Evolutionary conservation across 2,329 filamentous ascomycete genomes (phyloP).

Genomic region (Didymosphaeria variabile): DNA sequence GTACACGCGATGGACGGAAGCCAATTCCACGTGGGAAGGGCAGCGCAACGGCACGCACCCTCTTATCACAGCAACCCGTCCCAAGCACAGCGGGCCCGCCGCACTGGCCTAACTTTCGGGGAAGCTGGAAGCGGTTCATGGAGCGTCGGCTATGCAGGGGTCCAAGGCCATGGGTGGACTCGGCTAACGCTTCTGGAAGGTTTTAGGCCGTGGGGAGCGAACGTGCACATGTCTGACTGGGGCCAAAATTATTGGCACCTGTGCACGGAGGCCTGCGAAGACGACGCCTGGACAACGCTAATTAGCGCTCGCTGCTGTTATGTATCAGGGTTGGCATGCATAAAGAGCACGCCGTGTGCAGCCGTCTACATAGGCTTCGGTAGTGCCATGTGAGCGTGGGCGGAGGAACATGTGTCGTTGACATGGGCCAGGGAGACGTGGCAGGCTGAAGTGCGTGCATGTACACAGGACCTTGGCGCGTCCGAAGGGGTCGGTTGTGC

Average conservation of each 20-base stretch:
- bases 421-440: background rate
- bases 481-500: slow-evolving; percentile 8
- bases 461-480: background rate
- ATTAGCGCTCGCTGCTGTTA: background rate
- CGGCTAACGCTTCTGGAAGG: slow-evolving; percentile 19
- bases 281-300: background rate
- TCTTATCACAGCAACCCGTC: slow-evolving; percentile 19
- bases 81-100: slow-evolving; percentile 8
- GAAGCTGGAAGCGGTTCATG: slow-evolving; percentile 20
- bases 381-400: background rate
- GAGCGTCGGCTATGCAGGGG: slow-evolving; percentile 13
- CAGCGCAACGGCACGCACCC: slow-evolving; percentile 13
- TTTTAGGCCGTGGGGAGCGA: slow-evolving; percentile 15
- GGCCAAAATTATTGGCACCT: slow-evolving; percentile 12
- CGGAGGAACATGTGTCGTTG: background rate
- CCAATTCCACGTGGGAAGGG: slow-evolving; percentile 14
- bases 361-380: background rate
- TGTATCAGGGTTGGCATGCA: background rate
- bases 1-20: slow-evolving; percentile 11
- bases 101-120: slow-evolving; percentile 17
- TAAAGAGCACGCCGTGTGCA: background rate
- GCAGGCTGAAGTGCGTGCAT: slow-evolving; percentile 6
- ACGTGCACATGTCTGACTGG: slow-evolving; percentile 18
- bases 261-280: background rate
- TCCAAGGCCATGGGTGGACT: slow-evolving; percentile 6